Conservation (phyloP, 202 grass and related monocot genomes). For the Schoenoplectus triqueter region DNA sequence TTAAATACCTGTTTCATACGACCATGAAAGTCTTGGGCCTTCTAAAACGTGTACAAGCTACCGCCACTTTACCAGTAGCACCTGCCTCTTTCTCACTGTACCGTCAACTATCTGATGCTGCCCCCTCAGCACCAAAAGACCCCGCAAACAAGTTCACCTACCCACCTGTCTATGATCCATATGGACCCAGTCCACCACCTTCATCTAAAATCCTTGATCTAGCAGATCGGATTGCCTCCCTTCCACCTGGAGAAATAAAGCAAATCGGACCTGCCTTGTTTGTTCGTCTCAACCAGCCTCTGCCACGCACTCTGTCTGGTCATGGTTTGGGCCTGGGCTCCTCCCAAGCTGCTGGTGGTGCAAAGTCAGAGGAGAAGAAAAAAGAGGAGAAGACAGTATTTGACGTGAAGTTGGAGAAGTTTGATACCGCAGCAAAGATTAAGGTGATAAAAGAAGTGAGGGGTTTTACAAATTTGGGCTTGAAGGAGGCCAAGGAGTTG, state of each 20-base stretch:
- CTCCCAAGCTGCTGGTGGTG: slow-evolving; percentile 45
- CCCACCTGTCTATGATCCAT: slow-evolving; percentile 74
- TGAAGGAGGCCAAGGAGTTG: slow-evolving; percentile 92
- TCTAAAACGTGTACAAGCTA: not conserved
- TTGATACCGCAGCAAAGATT: slow-evolving; percentile 87
- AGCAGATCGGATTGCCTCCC: slow-evolving; percentile 70
- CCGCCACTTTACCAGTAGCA: not conserved
- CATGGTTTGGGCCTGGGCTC: slow-evolving; percentile 76
- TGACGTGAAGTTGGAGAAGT: slow-evolving; percentile 96
- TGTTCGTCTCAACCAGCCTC: slow-evolving; percentile 64
- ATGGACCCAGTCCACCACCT: slow-evolving; percentile 61
- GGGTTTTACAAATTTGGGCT: slow-evolving; percentile 78
- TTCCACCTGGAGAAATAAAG: slow-evolving; percentile 85
- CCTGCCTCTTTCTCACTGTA: not conserved
- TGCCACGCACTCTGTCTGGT: slow-evolving; percentile 68
- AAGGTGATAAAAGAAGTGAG: slow-evolving; percentile 99
- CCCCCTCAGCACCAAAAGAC: slow-evolving; percentile 18
- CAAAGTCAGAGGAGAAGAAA: slow-evolving; percentile 79
- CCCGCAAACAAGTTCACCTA: slow-evolving; percentile 65
- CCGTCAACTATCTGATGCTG: slow-evolving; percentile 26
- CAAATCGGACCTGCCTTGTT: slow-evolving; percentile 84
- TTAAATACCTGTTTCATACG: not conserved
- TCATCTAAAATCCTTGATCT: slow-evolving; percentile 83
- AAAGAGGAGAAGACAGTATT: slow-evolving; percentile 93
- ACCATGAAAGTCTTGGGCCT: slow-evolving; percentile 30